phyloP scores from a whole-genome alignment of 2,329 filamentous ascomycete genomes.

The Parastagonospora nodorum region DNA sequence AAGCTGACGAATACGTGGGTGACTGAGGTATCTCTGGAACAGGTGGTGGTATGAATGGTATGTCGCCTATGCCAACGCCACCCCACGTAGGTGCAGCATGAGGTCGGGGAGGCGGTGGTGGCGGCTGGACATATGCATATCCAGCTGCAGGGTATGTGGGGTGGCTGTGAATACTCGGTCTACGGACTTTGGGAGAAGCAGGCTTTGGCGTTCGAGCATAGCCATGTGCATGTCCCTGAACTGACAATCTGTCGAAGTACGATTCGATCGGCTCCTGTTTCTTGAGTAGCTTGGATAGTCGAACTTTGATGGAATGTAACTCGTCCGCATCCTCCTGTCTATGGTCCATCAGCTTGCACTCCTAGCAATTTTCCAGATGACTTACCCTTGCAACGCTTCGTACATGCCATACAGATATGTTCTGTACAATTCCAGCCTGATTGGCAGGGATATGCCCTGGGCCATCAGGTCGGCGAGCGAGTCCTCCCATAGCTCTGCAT shows the following conservation, averaged over 20 bases:
- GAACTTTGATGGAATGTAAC: constrained; percentile 30
- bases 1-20: constrained; percentile 50
- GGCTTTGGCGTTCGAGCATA: constrained; percentile 36
- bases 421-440: constrained; percentile 57
- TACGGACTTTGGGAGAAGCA: constrained; percentile 26
- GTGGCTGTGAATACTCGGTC: constrained; percentile 35
- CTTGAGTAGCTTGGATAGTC: constrained; percentile 39
- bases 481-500: constrained; percentile 58
- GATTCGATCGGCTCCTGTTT: constrained; percentile 43
- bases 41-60: constrained; percentile 41
- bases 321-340: constrained; percentile 40
- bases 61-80: constrained; percentile 29
- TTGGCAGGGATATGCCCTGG: constrained; percentile 53
- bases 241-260: constrained; percentile 37
- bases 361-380: neutral
- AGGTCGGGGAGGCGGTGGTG: constrained; percentile 13
- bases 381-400: constrained; percentile 55
- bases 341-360: constrained; percentile 15
- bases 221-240: constrained; percentile 21
- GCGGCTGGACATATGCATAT: constrained; percentile 16
- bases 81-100: constrained; percentile 25
- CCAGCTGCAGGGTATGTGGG: constrained; percentile 31
- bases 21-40: constrained; percentile 48
- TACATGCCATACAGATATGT: constrained; percentile 53
- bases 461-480: constrained; percentile 53